Evolutionary conservation across 192 early-diverging fungal genomes (phyloP), one percentile per base, ranked within the genome.

Genomic region (Piromyces finnis): DNA sequence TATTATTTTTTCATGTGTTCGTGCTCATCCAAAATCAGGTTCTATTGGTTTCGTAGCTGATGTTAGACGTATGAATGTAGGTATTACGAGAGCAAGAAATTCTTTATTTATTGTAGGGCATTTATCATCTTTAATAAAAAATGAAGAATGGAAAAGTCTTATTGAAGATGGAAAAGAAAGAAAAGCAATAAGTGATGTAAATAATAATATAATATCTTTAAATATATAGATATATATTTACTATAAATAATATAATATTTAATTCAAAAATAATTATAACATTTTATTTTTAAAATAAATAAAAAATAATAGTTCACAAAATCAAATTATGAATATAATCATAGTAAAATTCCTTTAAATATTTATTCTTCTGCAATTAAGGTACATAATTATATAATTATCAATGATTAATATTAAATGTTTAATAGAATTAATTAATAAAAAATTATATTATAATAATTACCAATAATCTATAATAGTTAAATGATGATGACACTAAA

Each of bases 1-100:
- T 39, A 94, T 99, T 35, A 95, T 99, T 78, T 93, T 99, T 80
- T 96, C 95, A 0, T 96, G 94, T 81, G 97, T 99, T 27, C 89
- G 96, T 36, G 92, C 96, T 9, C 90, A 82, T 30, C 28, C 80
- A 9, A 83, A 84, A 79, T 86, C 81, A 22, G 78, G 86, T 0
- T 88, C 89, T 27, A 92, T 97, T 39, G 95, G 95, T 18, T 97
- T 98, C 82, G 84, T 96, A 81, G 84, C 89, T 13, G 96, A 98
- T 83, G 84, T 87, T 29, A 87, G 95, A 12, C 92, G 95, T 28
- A 95, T 98, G 94, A 98, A 96, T 81, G 95, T 97, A 0, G 95
- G 92, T 0, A 80, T 98, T 81, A 97, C 94, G 9, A 90, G 96
- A 78, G 95, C 96, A 26, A 93, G 91, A 77, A 87, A 88, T 79